These are phyloP conservation scores for Yamadazyma insecticola DNA, from an alignment of 805 yeast genomes.

Conservation along the genomic window DNA sequence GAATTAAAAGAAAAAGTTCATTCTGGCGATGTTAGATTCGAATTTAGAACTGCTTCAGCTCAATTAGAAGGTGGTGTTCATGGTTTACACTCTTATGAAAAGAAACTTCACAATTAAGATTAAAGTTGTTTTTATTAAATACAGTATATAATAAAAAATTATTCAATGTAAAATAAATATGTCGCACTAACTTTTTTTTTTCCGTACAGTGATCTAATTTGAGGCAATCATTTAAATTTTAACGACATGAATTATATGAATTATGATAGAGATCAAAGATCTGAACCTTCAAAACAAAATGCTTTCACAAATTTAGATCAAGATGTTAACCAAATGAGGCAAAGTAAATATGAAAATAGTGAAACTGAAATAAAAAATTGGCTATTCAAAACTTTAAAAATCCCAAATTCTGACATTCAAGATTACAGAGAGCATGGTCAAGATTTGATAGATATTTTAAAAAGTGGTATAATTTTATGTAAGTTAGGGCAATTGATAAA, in stretches of 20 bases:
- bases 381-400: conserved; percentile 39
- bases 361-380: conserved; percentile 47
- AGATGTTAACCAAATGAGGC: conserved; percentile 49
- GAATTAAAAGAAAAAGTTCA: conserved; percentile 62
- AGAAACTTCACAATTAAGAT: conserved; percentile 90
- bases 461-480: conserved; percentile 51
- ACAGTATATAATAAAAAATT: too few relatives aligned
- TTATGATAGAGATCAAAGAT: conserved; percentile 6
- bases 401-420: conserved; percentile 6
- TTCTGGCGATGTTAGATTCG: conserved; percentile 79
- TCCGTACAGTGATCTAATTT: too few relatives aligned
- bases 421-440: conserved; percentile 17
- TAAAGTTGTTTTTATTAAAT: too few relatives aligned
- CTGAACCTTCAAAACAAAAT: conserved; percentile 8
- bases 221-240: too few relatives aligned
- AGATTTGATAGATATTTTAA: conserved; percentile 52
- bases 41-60: conserved; percentile 97
- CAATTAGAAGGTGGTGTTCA: conserved; percentile 98
- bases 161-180: too few relatives aligned
- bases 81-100: conserved; percentile 94
- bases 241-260: too few relatives aligned
- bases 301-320: conserved; percentile 56
- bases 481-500: conserved; percentile 24
- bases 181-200: too few relatives aligned
- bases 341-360: conserved; percentile 43